Evolutionary conservation across 352 stramenopile genomes (phyloP).

Genomic region (Bremia lactucae): DNA sequence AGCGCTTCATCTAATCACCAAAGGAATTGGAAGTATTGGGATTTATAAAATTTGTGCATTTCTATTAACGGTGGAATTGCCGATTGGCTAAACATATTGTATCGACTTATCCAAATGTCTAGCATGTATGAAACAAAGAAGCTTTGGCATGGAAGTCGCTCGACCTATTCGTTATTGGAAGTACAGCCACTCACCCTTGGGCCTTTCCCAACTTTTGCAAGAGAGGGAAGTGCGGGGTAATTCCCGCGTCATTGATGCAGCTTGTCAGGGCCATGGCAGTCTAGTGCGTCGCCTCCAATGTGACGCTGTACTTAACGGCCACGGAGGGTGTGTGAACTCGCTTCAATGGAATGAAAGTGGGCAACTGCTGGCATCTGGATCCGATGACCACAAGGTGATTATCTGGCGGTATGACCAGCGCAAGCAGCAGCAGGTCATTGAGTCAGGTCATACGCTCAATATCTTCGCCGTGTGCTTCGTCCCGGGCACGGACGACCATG

Average conservation of each 20-base stretch:
- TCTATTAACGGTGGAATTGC: too few species aligned
- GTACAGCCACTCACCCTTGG: slow-evolving; percentile 16
- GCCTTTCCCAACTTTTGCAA: slow-evolving; percentile 29
- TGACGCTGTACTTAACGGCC: slow-evolving; percentile 40
- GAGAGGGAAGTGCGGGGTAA: slow-evolving; percentile 50
- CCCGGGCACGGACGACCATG: slow-evolving; percentile 64
- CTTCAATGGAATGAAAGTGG: slow-evolving; percentile 71
- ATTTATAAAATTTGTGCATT: too few species aligned
- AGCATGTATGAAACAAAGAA: too few species aligned
- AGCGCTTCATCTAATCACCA: too few species aligned
- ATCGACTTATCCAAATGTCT: too few species aligned
- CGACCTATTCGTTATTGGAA: slow-evolving; percentile 24
- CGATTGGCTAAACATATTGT: too few species aligned
- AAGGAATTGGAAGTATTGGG: too few species aligned
- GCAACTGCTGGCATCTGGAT: slow-evolving; percentile 61
- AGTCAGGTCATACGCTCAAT: slow-evolving; percentile 70
- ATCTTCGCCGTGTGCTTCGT: slow-evolving; percentile 86
- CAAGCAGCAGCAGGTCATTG: slow-evolving; percentile 41
- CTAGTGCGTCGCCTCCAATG: slow-evolving; percentile 50
- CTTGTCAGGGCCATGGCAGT: slow-evolving; percentile 42
- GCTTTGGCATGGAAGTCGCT: slow-evolving; percentile 9
- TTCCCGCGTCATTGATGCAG: slow-evolving; percentile 26
- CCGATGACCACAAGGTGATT: slow-evolving; percentile 69
- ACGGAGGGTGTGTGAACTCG: slow-evolving; percentile 79
- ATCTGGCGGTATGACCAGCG: slow-evolving; percentile 70